phyloP scores from a whole-genome alignment of 169 alveolate species.

The Plasmodium inui region DNA sequence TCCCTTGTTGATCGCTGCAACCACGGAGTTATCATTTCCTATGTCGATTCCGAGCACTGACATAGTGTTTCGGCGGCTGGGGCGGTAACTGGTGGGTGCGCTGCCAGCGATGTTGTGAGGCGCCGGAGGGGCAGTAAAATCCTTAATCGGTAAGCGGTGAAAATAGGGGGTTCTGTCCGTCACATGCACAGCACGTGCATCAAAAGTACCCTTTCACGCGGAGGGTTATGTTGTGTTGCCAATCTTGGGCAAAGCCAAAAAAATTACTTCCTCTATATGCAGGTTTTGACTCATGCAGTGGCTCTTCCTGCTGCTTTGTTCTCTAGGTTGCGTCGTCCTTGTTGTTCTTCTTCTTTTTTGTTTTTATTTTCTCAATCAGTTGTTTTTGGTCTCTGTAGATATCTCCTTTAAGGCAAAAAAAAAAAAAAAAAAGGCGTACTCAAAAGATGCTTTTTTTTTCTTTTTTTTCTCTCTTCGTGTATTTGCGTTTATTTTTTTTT shows the following conservation, averaged over 20 bases:
- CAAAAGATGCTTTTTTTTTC: not conserved
- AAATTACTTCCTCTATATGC: not conserved
- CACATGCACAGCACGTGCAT: not conserved
- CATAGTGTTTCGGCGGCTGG: constrained; percentile 76
- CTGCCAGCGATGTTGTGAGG: not conserved
- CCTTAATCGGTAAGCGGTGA: not conserved
- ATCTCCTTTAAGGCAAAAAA: not conserved
- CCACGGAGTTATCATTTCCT: constrained; percentile 95
- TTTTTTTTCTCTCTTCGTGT: not conserved
- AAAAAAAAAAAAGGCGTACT: not conserved
- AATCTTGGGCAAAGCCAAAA: not conserved
- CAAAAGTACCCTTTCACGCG: not conserved
- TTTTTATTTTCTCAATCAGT: not conserved
- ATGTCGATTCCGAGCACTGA: constrained; percentile 97
- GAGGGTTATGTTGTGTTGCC: not conserved
- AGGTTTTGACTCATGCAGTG: not conserved
- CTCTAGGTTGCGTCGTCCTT: not conserved
- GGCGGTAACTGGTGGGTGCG: not conserved
- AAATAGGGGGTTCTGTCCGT: not conserved
- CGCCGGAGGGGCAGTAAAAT: not conserved
- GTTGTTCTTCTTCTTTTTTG: not conserved
- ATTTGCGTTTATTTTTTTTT: not conserved
- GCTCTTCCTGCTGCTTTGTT: not conserved
- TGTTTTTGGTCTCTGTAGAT: not conserved
- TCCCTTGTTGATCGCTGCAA: constrained; percentile 96